Base-by-base conservation (phyloP, 163 green algal species). In the Scenedesmus sp. region DNA sequence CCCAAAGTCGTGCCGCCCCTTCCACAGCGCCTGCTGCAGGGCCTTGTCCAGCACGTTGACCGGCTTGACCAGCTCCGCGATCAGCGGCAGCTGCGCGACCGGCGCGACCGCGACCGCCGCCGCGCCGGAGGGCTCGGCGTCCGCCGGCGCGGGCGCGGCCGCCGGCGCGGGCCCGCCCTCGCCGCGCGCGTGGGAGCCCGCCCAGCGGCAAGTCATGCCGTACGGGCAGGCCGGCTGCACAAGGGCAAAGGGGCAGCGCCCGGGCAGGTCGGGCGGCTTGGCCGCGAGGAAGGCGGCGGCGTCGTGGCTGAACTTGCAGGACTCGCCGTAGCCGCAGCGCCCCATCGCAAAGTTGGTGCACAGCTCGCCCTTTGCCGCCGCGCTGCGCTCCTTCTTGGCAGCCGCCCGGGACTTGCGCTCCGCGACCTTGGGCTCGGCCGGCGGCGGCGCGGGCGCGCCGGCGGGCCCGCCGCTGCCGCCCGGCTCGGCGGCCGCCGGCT, bases 271-370 rank as follows among this genome's bases (percentile, higher is more conserved):
- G 3, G 78, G 56, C 7, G 71, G 79, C 70, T 93, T 94, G 13
- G 47, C 56, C 2, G 28, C 26, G 9, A 95, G 48, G 63, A 89
- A 96, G 2, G 73, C 79, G 5, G 75, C 51, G 3, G 94, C 57
- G 58, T 97, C 92, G 57, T 98, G 94, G 39, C 70, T 90, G 84
- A 92, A 96, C 31, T 76, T 85, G 88, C 93, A 96, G 1, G 51
- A 69, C 28, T 88, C 82, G 0, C 86, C 87, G 48, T 79, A 92
- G 17, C 50, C 76, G 77, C 90, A 94, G 3, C 53, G 80, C 2
- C 83, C 84, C 18, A 78, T 26, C 6, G 78, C 18, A 26, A 81
- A 87, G 44, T 77, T 86, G 75, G 44, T 77, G 84, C 87, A 92
- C 14, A 92, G 56, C 47, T 76, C 58, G 29, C 28, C 28, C 24